Percentiles rank a stretch among this genome's conserved stretches.
Evolutionary conservation across 106 monocot genomes (phyloP).

Genomic region (Dendrobium chrysotoxum): DNA sequence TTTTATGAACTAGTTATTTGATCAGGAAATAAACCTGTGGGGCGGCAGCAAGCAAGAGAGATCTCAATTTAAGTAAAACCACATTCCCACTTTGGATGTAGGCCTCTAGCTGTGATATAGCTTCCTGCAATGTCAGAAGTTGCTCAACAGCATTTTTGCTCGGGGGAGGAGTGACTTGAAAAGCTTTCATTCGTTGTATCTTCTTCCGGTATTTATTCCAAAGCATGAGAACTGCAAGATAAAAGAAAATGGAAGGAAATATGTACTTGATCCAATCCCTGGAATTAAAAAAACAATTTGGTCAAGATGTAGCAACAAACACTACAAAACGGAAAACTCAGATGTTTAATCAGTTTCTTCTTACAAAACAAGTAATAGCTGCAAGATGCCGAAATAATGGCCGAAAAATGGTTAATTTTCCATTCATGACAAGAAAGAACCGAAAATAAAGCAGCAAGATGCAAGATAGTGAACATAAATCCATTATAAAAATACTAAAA

Average conservation of each 20-base stretch:
- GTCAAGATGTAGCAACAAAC: background rate
- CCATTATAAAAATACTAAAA: too few species aligned
- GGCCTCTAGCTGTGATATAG: conserved; percentile 50
- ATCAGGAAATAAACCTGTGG: conserved; percentile 48
- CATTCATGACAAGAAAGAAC: too few species aligned
- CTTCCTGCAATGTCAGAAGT: conserved; percentile 58
- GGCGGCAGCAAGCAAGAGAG: conserved; percentile 42
- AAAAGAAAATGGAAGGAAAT: conserved; percentile 30
- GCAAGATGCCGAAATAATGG: too few species aligned
- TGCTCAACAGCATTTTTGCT: conserved; percentile 69
- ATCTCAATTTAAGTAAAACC: conserved; percentile 61
- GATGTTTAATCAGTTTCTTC: background rate
- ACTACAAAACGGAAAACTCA: background rate
- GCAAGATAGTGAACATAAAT: too few species aligned
- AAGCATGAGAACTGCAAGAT: conserved; percentile 36
- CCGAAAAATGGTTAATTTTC: too few species aligned
- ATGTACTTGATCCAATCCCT: conserved; percentile 62
- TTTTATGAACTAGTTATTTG: background rate
- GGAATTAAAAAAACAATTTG: conserved; percentile 5
- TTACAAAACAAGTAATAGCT: too few species aligned
- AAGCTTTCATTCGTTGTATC: conserved; percentile 29
- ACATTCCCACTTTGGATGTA: conserved; percentile 47
- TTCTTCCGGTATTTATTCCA: conserved; percentile 44
- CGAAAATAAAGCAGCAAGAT: too few species aligned
- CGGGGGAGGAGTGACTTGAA: conserved; percentile 40